Evolutionary conservation across 768 basidiomycete genomes (phyloP), one percentile per base, ranked within the genome.

Genomic region (Suillus paluster): DNA sequence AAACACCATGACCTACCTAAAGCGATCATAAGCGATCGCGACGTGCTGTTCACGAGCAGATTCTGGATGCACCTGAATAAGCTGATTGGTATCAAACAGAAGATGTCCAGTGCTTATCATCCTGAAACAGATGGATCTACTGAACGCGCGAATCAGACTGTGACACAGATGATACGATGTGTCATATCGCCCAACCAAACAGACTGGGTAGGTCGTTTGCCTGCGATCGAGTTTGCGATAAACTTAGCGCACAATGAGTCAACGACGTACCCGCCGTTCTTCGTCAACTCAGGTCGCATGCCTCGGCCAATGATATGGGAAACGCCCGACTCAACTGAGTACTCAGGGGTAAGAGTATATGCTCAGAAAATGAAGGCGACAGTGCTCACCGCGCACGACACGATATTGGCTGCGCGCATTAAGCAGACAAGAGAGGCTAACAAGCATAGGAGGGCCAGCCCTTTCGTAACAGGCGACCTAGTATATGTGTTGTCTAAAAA

Each of bases 41-140:
- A 81, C 58, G 62, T 72, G 0, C 63, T 78, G 9, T 84, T 83
- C 64, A 82, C 78, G 0, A 77, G 77, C 25, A 55, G 41, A 1
- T 83, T 82, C 63, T 83, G 82, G 82, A 45, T 49, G 4, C 64
- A 68, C 4, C 62, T 83, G 0, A 67, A 79, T 62, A 36, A 63
- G 38, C 66, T 68, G 8, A 59, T 77, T 0, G 73, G 75, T 1
- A 66, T 68, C 1, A 71, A 76, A 15, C 64, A 78, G 0, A 54
- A 66, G 1, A 42, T 42, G 41, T 79, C 77, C 0, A 76, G 74
- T 0, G 66, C 79, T 0, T 82, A 73, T 59, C 81, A 83, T 60
- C 80, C 81, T 0, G 69, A 83, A 58, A 78, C 79, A 0, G 78
- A 82, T 59, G 79, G 80, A 0, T 65, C 73, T 0, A 79, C 77